Conservation (phyloP, 352 stramenopile genomes). For the Phytopythium helicoides region DNA sequence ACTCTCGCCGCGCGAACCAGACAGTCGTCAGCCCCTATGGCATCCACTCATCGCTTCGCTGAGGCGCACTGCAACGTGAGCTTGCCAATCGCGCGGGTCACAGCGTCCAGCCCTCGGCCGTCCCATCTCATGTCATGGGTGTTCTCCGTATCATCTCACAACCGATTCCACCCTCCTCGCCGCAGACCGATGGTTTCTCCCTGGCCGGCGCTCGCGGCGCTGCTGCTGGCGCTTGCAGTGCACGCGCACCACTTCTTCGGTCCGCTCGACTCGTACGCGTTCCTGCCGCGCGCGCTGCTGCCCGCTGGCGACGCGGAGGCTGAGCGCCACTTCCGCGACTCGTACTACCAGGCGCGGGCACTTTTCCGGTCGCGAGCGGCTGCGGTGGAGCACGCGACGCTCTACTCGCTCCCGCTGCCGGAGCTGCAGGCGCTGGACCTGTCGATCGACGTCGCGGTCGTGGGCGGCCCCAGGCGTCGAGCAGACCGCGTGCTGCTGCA, state of each 20-base stretch:
- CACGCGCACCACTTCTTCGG: constrained; percentile 48
- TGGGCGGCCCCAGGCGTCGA: constrained; percentile 41
- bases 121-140: too few relatives aligned
- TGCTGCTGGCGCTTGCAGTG: constrained; percentile 32
- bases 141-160: not conserved
- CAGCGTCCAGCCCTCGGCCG: too few relatives aligned
- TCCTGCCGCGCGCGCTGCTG: not conserved
- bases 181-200: not conserved
- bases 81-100: too few relatives aligned
- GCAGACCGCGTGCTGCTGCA: constrained; percentile 63
- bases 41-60: too few relatives aligned
- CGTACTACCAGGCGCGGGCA: constrained; percentile 63
- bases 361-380: constrained; percentile 48
- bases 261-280: constrained; percentile 41
- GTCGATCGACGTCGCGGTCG: constrained; percentile 63
- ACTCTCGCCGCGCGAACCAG: too few relatives aligned
- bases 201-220: constrained; percentile 6
- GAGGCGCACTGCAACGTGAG: too few relatives aligned
- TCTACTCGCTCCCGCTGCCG: constrained; percentile 51
- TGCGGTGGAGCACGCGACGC: constrained; percentile 19
- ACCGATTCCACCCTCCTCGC: not conserved
- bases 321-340: constrained; percentile 48
- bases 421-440: constrained; percentile 44
- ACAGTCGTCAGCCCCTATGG: too few relatives aligned
- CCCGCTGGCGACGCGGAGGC: constrained; percentile 19